Conservation (phyloP, 805 yeast species). For the Vanderwaltozyma tropicalis region DNA sequence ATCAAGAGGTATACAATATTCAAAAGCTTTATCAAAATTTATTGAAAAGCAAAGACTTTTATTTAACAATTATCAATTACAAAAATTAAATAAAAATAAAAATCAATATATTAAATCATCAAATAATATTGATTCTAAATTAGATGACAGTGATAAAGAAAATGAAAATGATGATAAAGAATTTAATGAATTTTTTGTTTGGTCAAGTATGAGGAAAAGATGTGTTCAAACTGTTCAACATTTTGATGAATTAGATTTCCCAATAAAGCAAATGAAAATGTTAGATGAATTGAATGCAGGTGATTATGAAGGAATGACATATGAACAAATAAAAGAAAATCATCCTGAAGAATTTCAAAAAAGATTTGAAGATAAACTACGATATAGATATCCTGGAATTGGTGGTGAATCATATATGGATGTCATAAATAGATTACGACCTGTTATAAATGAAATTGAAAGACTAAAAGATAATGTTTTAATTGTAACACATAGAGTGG, state of each 20-base stretch:
- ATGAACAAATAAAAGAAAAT: conserved; percentile 63
- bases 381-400: conserved; percentile 92
- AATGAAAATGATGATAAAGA: conserved; percentile 20
- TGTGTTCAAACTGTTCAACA: conserved; percentile 67
- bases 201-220: conserved; percentile 83
- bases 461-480: conserved; percentile 79
- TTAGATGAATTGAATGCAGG: conserved; percentile 92
- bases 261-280: conserved; percentile 83
- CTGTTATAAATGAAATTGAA: conserved; percentile 86
- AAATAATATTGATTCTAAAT: background rate
- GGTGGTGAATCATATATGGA: conserved; percentile 95
- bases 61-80: conserved; percentile 51
- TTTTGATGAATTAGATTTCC: conserved; percentile 65
- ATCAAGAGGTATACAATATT: conserved; percentile 62
- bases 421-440: conserved; percentile 80
- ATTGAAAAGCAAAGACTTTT: conserved; percentile 59
- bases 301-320: conserved; percentile 83
- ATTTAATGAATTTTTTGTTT: conserved; percentile 69
- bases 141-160: conserved; percentile 27
- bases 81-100: background rate
- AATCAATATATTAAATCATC: background rate
- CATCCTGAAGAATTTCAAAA: conserved; percentile 73
- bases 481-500: conserved; percentile 82
- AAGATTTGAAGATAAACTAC: conserved; percentile 64
- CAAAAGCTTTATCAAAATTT: conserved; percentile 63